These are phyloP conservation scores for Daldinia loculata DNA, from an alignment of 495 filamentous ascomycete genomes.

Conservation along the genomic window DNA sequence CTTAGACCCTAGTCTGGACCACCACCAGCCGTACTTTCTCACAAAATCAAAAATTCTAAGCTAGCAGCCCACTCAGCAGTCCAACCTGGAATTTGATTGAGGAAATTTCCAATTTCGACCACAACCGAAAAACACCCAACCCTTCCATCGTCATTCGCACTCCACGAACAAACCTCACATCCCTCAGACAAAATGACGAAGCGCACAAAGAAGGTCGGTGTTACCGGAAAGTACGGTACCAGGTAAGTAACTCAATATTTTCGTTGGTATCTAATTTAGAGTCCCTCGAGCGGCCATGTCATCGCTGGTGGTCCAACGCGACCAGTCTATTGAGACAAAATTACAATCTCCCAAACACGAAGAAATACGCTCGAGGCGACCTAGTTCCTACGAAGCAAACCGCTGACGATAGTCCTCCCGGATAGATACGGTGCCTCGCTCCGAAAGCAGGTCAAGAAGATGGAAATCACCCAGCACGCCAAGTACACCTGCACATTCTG, in stretches of 20 bases:
- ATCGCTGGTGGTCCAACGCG: neutral
- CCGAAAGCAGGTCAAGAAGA: conserved; percentile 99
- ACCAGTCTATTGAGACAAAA: neutral
- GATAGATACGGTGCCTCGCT: conserved; percentile 95
- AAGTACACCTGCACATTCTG: conserved; percentile 90
- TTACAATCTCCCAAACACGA: neutral
- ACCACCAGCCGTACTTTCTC: conserved; percentile 15
- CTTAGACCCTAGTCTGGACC: conserved; percentile 38
- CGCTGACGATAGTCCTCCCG: conserved; percentile 13
- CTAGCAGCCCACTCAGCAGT: conserved; percentile 20
- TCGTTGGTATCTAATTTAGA: conserved; percentile 13
- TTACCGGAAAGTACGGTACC: conserved; percentile 71
- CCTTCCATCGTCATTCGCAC: conserved; percentile 42
- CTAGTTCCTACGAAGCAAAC: neutral
- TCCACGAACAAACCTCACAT: conserved; percentile 50
- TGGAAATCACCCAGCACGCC: conserved; percentile 98
- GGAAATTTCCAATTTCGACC: conserved; percentile 25
- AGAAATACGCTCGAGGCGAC: neutral
- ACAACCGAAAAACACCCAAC: conserved; percentile 28
- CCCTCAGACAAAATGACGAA: conserved; percentile 83
- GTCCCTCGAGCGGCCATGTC: conserved; percentile 11
- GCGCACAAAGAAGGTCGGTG: conserved; percentile 97
- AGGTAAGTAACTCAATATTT: conserved; percentile 54
- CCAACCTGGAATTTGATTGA: conserved; percentile 26
- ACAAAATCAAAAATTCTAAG: conserved; percentile 30